phyloP scores from a whole-genome alignment of 2,329 filamentous ascomycete species.

The Alternaria rosae region DNA sequence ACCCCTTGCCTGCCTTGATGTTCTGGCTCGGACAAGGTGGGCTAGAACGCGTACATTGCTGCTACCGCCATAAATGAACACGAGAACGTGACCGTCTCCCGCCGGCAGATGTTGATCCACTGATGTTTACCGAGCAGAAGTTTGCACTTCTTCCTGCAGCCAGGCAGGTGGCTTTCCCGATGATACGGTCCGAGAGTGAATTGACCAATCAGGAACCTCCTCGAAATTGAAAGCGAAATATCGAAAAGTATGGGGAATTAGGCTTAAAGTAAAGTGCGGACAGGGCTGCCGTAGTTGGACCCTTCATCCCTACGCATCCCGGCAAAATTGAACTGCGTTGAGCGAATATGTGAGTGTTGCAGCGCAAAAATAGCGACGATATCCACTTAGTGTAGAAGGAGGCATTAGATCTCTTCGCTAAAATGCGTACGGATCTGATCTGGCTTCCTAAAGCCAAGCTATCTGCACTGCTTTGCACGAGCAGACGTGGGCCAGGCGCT shows the following conservation, averaged over 20 bases:
- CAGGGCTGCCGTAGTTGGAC: conserved; percentile 24
- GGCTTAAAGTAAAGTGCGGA: conserved; percentile 37
- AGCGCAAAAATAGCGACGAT: conserved; percentile 33
- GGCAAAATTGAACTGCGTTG: conserved; percentile 34
- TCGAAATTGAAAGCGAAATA: conserved; percentile 24
- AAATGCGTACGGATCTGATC: background rate
- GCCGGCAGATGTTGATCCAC: conserved; percentile 24
- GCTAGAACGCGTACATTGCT: conserved; percentile 25
- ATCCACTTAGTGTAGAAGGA: conserved; percentile 16
- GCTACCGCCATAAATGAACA: conserved; percentile 22
- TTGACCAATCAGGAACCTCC: conserved; percentile 28
- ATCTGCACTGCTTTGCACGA: background rate
- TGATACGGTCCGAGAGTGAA: conserved; percentile 20
- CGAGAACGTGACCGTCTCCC: conserved; percentile 20
- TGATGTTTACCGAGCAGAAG: conserved; percentile 17
- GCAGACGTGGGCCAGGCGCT: background rate
- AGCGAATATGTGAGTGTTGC: conserved; percentile 5
- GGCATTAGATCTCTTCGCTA: background rate
- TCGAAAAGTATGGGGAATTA: conserved; percentile 31
- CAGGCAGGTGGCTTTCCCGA: conserved; percentile 28
- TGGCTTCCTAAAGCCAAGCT: background rate
- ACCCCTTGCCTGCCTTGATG: conserved; percentile 22
- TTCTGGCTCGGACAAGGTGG: conserved; percentile 18
- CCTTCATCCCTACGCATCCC: conserved; percentile 26
- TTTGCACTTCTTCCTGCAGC: conserved; percentile 8